Evolutionary conservation across 768 basidiomycete genomes (phyloP), one percentile per base, ranked within the genome.

Genomic region (Pulveroboletus sp.): DNA sequence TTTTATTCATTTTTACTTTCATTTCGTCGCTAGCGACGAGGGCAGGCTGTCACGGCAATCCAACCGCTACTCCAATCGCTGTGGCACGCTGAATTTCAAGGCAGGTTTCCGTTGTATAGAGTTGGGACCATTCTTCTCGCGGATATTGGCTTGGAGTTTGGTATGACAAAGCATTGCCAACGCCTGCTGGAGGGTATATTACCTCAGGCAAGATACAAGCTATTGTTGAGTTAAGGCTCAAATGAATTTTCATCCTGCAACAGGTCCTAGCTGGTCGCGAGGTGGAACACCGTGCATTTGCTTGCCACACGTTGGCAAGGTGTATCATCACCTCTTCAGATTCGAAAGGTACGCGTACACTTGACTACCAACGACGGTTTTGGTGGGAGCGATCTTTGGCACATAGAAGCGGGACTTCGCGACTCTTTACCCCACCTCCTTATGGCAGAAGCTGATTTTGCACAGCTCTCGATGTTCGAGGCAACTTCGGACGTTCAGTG

Each of bases 71-170:
- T 93, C 26, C 81, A 76, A 49, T 79, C 85, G 2, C 64, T 92
- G 33, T 92, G 89, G 87, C 76, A 86, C 51, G 80, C 89, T 0
- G 89, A 93, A 65, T 89, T 88, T 61, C 78, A 88, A 47, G 79
- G 81, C 46, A 79, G 83, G 48, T 78, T 82, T 59, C 74, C 76
- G 14, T 64, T 82, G 21, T 88, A 92, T 59, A 76, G 90, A 49
- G 79, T 81, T 4, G 83, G 80, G 0, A 75, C 86, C 30, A 75
- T 86, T 51, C 63, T 91, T 30, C 76, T 93, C 17, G 90, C 91
- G 1, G 91, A 93, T 58, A 69, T 89, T 52, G 81, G 82, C 8
- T 68, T 92, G 17, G 87, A 91, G 58, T 85, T 87, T 61, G 85
- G 83, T 14, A 81, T 91, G 78, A 77, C 84, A 12, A 78, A 79